These are phyloP conservation scores for Hamigera avellanea DNA, from an alignment of 495 filamentous ascomycete genomes.

Conservation along the genomic window DNA sequence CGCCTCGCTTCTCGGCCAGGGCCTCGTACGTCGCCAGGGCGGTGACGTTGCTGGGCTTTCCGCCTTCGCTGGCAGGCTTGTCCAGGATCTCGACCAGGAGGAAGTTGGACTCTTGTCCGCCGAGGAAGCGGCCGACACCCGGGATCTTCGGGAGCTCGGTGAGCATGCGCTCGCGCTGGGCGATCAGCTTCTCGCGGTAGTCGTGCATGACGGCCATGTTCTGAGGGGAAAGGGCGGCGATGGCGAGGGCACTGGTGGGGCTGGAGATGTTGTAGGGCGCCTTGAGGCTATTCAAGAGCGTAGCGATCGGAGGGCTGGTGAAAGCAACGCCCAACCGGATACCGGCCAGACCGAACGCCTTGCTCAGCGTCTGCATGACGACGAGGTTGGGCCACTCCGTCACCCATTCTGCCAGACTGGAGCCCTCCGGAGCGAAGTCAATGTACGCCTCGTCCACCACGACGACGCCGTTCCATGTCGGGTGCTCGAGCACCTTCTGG, in stretches of 20 bases:
- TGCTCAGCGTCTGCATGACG: slow-evolving; percentile 94
- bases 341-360: slow-evolving; percentile 90
- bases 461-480: slow-evolving; percentile 90
- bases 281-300: slow-evolving; percentile 79
- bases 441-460: slow-evolving; percentile 95
- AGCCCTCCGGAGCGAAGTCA: slow-evolving; percentile 74
- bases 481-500: slow-evolving; percentile 63
- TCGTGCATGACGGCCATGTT: slow-evolving; percentile 61
- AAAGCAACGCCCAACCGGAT: slow-evolving; percentile 70
- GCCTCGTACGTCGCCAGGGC: slow-evolving; percentile 72
- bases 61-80: slow-evolving; percentile 37
- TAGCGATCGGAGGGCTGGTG: slow-evolving; percentile 55
- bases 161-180: slow-evolving; percentile 67
- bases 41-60: slow-evolving; percentile 62
- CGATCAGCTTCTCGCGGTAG: slow-evolving; percentile 55
- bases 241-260: slow-evolving; percentile 73
- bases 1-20: slow-evolving; percentile 76
- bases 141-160: slow-evolving; percentile 59
- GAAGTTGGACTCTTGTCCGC: slow-evolving; percentile 78
- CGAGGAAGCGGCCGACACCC: slow-evolving; percentile 71
- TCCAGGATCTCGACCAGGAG: slow-evolving; percentile 80
- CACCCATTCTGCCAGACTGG: slow-evolving; percentile 87
- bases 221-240: slow-evolving; percentile 49
- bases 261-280: slow-evolving; percentile 91
- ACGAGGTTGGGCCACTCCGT: slow-evolving; percentile 90